Evolutionary conservation across 139 green algal genomes (phyloP), one percentile per base, ranked within the genome.

Genomic region (Ettlia oleoabundans): DNA sequence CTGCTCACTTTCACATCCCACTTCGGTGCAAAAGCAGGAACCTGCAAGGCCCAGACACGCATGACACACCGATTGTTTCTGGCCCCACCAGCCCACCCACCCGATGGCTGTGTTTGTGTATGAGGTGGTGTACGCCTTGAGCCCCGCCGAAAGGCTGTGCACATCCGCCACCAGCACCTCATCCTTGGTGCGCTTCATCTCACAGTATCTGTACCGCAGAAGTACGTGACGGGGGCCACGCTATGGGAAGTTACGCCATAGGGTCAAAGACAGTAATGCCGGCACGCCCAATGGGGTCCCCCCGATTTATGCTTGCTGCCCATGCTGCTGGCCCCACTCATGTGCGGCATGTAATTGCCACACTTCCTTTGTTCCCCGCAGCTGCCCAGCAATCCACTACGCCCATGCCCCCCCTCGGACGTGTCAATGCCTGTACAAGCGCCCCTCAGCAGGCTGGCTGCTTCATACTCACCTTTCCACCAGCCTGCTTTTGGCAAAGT

Each of bases 181-280:
- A 33, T 94, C 89, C 74, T 88, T 88, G 52, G 91, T 92, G 51
- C 88, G 86, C 89, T 97, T 96, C 86, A 93, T 93, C 67, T 94
- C 91, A 30, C 67, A 80, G 78, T 96, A 97, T 62, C 85, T 81
- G 41, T 24, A 35, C 26, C n/a, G n/a, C n/a, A n/a, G n/a, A n/a
- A n/a, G n/a, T n/a, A n/a, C n/a, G n/a, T n/a, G n/a, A n/a, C n/a
- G n/a, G n/a, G n/a, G n/a, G n/a, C n/a, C n/a, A n/a, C n/a, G n/a
- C n/a, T n/a, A n/a, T n/a, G n/a, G n/a, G n/a, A n/a, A n/a, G n/a
- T n/a, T n/a, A n/a, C n/a, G n/a, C n/a, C n/a, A n/a, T n/a, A n/a
- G n/a, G n/a, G n/a, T n/a, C n/a, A n/a, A n/a, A n/a, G n/a, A n/a
- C n/a, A n/a, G n/a, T n/a, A n/a, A n/a, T n/a, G n/a, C n/a, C n/a